phyloP scores from a whole-genome alignment of 495 filamentous ascomycete genomes.

The Penicilliopsis zonata region DNA sequence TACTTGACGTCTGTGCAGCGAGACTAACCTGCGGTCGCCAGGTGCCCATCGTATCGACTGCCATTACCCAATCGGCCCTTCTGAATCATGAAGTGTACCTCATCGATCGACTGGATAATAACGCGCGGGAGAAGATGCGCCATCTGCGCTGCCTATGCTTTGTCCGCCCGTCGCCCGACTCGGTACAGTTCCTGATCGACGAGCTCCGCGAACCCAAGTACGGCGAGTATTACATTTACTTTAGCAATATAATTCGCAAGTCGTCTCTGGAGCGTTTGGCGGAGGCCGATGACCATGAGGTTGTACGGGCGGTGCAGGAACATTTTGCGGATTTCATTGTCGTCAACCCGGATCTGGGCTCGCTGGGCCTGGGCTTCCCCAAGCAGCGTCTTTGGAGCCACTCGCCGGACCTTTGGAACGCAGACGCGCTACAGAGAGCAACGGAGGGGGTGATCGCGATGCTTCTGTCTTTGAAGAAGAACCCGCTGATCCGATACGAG shows the following conservation, averaged over 20 bases:
- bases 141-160: slow-evolving; percentile 92
- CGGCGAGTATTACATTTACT: slow-evolving; percentile 93
- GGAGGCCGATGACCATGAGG: slow-evolving; percentile 96
- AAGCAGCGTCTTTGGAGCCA: slow-evolving; percentile 61
- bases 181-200: slow-evolving; percentile 87
- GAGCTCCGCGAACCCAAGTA: slow-evolving; percentile 95
- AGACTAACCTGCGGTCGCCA: slow-evolving; percentile 19
- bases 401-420: slow-evolving; percentile 79
- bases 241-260: slow-evolving; percentile 95
- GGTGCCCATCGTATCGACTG: slow-evolving; percentile 84
- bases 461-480: slow-evolving; percentile 85
- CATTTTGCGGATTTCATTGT: slow-evolving; percentile 93
- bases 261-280: slow-evolving; percentile 89
- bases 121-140: slow-evolving; percentile 90
- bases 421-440: slow-evolving; percentile 69
- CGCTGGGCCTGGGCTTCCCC: slow-evolving; percentile 64
- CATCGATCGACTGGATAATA: slow-evolving; percentile 88
- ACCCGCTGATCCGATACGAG: slow-evolving; percentile 85
- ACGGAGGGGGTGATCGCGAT: slow-evolving; percentile 78
- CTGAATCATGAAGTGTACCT: slow-evolving; percentile 97
- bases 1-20: slow-evolving; percentile 1
- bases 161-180: slow-evolving; percentile 78
- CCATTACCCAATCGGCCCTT: slow-evolving; percentile 90
- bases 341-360: slow-evolving; percentile 88
- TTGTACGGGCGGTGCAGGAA: slow-evolving; percentile 84